Conservation (phyloP, 169 alveolate species). For the Cryptosporidium ryanae region DNA sequence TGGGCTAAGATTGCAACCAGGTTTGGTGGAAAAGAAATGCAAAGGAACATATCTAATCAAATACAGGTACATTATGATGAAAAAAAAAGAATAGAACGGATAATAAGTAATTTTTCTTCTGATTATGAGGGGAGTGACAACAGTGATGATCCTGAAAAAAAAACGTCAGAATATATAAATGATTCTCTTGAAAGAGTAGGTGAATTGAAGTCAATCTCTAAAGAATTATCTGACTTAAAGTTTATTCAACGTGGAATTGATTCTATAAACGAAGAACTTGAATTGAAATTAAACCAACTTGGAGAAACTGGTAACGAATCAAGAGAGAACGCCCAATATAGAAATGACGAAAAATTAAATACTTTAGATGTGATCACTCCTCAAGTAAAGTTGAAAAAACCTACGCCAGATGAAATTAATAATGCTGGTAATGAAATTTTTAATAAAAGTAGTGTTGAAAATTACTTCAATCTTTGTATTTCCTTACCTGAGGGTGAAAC, state of each 20-base stretch:
- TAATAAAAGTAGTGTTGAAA: not conserved
- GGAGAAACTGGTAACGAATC: not conserved
- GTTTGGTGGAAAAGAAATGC: conserved; percentile 83
- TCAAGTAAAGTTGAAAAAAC: not conserved
- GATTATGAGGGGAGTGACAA: conserved; percentile 9
- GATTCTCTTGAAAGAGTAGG: conserved; percentile 5
- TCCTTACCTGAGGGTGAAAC: not conserved
- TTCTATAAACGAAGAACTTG: conserved; percentile 9
- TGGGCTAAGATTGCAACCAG: conserved; percentile 85
- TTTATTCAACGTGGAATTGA: conserved; percentile 62
- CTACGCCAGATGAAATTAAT: conserved; percentile 2
- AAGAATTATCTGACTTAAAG: conserved; percentile 13
- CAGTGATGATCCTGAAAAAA: not conserved
- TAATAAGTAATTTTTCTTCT: conserved; percentile 14
- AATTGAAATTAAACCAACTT: conserved; percentile 26
- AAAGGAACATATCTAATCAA: conserved; percentile 77
- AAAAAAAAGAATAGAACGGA: conserved; percentile 53
- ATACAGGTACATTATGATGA: conserved; percentile 79
- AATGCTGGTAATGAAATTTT: conserved; percentile 8
- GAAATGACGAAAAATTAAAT: not conserved
- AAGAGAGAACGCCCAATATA: not conserved
- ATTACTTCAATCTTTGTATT: not conserved
- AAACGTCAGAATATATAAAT: conserved; percentile 1
- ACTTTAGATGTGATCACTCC: not conserved
- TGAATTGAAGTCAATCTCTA: conserved; percentile 12